phyloP scores from a whole-genome alignment of 108 stramenopile species.

The Phaeodactylum tricornutum region DNA sequence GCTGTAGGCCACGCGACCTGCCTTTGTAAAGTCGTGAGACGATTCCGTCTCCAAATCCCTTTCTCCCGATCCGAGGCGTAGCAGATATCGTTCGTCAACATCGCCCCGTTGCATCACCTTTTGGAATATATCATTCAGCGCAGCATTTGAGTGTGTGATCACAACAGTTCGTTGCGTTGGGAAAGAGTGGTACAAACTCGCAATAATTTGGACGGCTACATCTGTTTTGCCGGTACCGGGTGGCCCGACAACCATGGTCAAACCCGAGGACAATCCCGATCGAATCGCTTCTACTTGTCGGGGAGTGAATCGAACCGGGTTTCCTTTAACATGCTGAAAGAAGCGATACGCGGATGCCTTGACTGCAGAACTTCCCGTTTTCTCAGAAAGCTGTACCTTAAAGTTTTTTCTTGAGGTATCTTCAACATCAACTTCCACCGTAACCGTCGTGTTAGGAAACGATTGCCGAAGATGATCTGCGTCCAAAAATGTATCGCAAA shows the following conservation, averaged over 20 bases:
- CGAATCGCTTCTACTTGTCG: constrained; percentile 92
- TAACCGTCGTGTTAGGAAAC: constrained; percentile 37
- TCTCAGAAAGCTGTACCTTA: too few species aligned
- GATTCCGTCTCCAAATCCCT: constrained; percentile 69
- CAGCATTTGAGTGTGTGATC: constrained; percentile 97
- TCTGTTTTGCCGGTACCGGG: constrained; percentile 90
- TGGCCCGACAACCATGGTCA: constrained; percentile 93
- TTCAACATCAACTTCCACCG: constrained; percentile 9
- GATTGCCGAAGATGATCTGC: constrained; percentile 56
- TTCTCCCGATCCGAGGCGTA: constrained; percentile 92
- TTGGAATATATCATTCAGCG: constrained; percentile 96
- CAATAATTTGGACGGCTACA: constrained; percentile 94
- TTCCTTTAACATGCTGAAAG: constrained; percentile 40
- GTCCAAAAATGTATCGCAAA: constrained; percentile 84
- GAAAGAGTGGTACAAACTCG: constrained; percentile 88
- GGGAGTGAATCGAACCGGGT: constrained; percentile 91
- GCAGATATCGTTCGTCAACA: constrained; percentile 80
- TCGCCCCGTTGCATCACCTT: constrained; percentile 91
- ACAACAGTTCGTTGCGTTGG: constrained; percentile 91
- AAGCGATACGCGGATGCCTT: constrained; percentile 44
- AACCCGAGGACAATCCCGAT: constrained; percentile 86
- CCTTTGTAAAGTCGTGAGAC: constrained; percentile 82
- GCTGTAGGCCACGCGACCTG: constrained; percentile 87
- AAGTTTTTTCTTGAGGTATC: not conserved
- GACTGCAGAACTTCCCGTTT: constrained; percentile 12